Evolutionary conservation across 1,284 basidiomycete species (phyloP), one percentile per base, ranked within the genome.

Genomic region (Pyrrhoderma lamaoense): DNA sequence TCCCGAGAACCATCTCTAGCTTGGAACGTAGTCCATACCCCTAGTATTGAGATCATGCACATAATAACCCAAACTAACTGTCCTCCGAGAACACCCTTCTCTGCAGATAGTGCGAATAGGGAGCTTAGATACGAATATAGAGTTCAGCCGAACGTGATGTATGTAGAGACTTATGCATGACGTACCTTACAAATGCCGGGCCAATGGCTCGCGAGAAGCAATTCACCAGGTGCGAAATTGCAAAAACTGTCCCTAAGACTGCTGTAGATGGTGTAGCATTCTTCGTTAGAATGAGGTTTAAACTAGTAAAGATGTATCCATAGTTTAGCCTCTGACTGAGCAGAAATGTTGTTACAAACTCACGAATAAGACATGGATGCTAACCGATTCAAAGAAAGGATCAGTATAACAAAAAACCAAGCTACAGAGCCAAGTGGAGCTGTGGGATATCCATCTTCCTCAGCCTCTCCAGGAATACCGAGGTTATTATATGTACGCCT

Each of bases 321-420:
- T n/a, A n/a, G n/a, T n/a, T n/a, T n/a, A n/a, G n/a, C n/a, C n/a
- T n/a, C n/a, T n/a, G n/a, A n/a, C n/a, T n/a, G n/a, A n/a, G n/a
- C n/a, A n/a, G n/a, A n/a, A n/a, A n/a, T n/a, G n/a, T n/a, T n/a
- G n/a, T n/a, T n/a, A n/a, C n/a, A n/a, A n/a, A 40, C 52, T 47
- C 56, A 70, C 70, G 67, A 67, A 55, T 62, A 71, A 18, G 66
- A 64, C 31, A 72, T 56, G 46, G 62, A 64, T 2, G 63, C 68
- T 9, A 62, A 46, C 27, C 67, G 57, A 4, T 64, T 60, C 23
- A 68, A 52, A 2, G 54, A 42, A 25, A 72, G 56, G 25, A 66
- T 52, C 8, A 60, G 46, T 2, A 59, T 58, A 34, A 72, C 65
- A 35, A 67, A 65, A 36, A 63, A 44, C 70, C 70, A 71, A 18